These are phyloP conservation scores for Pseudohalonectria lignicola DNA, from an alignment of 2,329 filamentous ascomycete species.

Conservation along the genomic window DNA sequence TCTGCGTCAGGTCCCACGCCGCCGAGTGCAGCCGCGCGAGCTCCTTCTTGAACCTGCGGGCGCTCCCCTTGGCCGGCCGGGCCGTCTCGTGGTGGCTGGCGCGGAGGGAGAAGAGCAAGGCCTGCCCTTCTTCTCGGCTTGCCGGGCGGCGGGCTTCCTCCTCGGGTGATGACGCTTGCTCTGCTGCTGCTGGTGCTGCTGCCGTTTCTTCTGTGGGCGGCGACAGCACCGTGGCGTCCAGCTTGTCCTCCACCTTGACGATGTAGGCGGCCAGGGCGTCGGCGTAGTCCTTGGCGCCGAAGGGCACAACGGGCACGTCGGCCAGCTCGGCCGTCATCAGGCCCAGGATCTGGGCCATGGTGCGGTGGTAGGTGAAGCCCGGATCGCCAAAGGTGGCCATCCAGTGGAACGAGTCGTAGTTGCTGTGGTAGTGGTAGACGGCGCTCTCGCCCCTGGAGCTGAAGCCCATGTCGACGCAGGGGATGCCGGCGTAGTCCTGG, in stretches of 20 bases:
- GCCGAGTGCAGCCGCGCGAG: conserved; percentile 21
- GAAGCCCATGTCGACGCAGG: conserved; percentile 55
- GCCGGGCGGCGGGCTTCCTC: background rate
- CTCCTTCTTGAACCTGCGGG: conserved; percentile 10
- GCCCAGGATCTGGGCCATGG: conserved; percentile 55
- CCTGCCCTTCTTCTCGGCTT: background rate
- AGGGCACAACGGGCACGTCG: conserved; percentile 50
- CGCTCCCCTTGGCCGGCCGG: conserved; percentile 1
- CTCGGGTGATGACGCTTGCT: no score
- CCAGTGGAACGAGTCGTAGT: conserved; percentile 87
- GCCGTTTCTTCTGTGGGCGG: no score
- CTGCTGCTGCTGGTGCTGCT: no score
- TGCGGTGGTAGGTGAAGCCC: conserved; percentile 52
- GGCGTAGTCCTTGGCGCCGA: conserved; percentile 56
- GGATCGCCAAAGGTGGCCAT: conserved; percentile 73
- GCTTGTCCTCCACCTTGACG: conserved; percentile 36
- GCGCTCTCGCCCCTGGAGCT: conserved; percentile 28
- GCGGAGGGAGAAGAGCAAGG: conserved; percentile 21
- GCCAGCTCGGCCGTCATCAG: conserved; percentile 49
- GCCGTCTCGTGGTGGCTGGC: conserved; percentile 9
- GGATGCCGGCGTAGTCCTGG: conserved; percentile 59
- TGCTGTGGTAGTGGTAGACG: conserved; percentile 77
- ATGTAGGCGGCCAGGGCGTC: conserved; percentile 41
- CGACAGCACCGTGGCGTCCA: conserved; percentile 19
- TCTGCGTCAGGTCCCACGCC: conserved; percentile 18